phyloP scores from a whole-genome alignment of 768 basidiomycete species.

The Thelephora ganbajun region DNA sequence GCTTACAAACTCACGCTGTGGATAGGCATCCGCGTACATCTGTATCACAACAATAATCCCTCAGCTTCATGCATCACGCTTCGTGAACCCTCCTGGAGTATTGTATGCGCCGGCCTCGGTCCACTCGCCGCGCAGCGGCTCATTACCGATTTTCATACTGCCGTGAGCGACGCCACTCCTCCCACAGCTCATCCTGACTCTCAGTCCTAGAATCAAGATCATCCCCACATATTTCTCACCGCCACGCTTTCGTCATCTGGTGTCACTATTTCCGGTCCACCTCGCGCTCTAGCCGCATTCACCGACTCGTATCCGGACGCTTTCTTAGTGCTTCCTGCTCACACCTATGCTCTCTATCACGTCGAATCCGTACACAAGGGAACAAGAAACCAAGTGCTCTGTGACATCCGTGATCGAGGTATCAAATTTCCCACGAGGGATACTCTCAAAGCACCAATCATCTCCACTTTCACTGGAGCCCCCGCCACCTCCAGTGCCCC shows the following conservation, averaged over 20 bases:
- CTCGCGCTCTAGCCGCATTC: conserved; percentile 33
- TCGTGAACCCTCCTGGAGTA: conserved; percentile 27
- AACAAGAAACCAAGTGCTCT: conserved; percentile 27
- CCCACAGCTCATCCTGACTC: neutral
- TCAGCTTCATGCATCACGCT: conserved; percentile 5
- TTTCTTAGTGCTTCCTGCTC: conserved; percentile 27
- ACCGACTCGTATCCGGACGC: conserved; percentile 20
- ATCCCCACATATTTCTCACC: conserved; percentile 28
- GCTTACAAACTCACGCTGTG: conserved; percentile 37
- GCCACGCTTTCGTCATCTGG: conserved; percentile 32
- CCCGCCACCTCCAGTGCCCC: conserved; percentile 12
- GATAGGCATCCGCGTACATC: conserved; percentile 32
- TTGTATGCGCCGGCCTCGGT: conserved; percentile 24
- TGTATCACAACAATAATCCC: conserved; percentile 12
- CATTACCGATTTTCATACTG: conserved; percentile 13
- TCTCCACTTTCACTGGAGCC: conserved; percentile 10
- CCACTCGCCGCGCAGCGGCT: conserved; percentile 12
- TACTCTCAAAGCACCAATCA: conserved; percentile 19
- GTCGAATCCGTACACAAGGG: conserved; percentile 17
- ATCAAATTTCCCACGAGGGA: conserved; percentile 36
- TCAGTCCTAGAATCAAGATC: conserved; percentile 2
- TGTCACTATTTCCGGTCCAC: conserved; percentile 45
- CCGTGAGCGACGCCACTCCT: conserved; percentile 9
- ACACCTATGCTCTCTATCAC: conserved; percentile 42
- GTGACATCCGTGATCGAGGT: conserved; percentile 27